These are phyloP conservation scores for Ustilago trichophora DNA, from an alignment of 1,284 basidiomycete genomes.

Conservation along the genomic window DNA sequence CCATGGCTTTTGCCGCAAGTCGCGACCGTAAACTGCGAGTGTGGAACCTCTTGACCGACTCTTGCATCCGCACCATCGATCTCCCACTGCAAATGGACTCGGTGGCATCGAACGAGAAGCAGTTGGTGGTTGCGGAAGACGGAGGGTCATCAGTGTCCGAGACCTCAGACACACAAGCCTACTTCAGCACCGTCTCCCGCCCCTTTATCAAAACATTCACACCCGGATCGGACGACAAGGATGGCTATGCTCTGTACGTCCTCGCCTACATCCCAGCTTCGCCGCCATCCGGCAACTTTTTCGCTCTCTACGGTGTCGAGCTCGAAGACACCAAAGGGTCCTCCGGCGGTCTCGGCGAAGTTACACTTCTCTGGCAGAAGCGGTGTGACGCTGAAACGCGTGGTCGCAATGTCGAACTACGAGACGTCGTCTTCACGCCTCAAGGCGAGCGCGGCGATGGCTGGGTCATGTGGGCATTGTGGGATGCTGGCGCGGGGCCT, in stretches of 20 bases:
- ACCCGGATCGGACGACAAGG: slow-evolving; percentile 36
- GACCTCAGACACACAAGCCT: slow-evolving; percentile 23
- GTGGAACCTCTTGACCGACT: slow-evolving; percentile 61
- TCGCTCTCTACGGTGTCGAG: slow-evolving; percentile 59
- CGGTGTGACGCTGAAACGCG: slow-evolving; percentile 51
- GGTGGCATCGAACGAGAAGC: slow-evolving; percentile 17
- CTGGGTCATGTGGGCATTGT: slow-evolving; percentile 59
- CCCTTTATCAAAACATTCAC: slow-evolving; percentile 48
- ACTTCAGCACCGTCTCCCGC: slow-evolving; percentile 34
- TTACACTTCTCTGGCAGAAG: slow-evolving; percentile 57
- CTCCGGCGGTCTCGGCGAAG: slow-evolving; percentile 54
- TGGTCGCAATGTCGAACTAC: slow-evolving; percentile 54
- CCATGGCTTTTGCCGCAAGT: slow-evolving; percentile 56
- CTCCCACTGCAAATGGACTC: slow-evolving; percentile 45
- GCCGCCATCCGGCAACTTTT: slow-evolving; percentile 50
- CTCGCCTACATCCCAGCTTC: slow-evolving; percentile 59
- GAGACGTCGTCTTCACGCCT: slow-evolving; percentile 52
- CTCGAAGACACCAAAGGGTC: slow-evolving; percentile 52
- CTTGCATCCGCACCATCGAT: slow-evolving; percentile 58
- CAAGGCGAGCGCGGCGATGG: slow-evolving; percentile 25
- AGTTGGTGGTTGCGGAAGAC: slow-evolving; percentile 31
- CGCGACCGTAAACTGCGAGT: slow-evolving; percentile 61
- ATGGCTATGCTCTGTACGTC: slow-evolving; percentile 45
- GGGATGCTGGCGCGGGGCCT: slow-evolving; percentile 56
- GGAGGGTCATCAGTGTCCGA: neutral